Conservation (phyloP, 2,329 filamentous ascomycete species). For the Exophiala viscosa region DNA sequence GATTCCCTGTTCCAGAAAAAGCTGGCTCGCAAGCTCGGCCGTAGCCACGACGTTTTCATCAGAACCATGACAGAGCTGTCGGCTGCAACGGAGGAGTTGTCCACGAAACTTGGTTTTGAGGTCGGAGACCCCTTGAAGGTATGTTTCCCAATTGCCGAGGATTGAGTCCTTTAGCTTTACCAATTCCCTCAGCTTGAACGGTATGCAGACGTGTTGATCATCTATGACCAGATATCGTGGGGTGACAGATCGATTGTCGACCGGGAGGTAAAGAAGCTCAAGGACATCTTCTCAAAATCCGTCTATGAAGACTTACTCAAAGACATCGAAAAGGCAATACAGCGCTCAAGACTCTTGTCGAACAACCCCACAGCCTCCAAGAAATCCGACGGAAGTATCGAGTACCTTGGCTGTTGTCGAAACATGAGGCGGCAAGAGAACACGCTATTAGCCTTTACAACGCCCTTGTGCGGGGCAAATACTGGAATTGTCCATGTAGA, state of each 20-base stretch:
- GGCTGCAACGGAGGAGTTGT: background rate
- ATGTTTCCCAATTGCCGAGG: no score
- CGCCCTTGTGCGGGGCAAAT: slow-evolving; percentile 4
- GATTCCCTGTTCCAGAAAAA: slow-evolving; percentile 12
- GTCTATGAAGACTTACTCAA: slow-evolving; percentile 20
- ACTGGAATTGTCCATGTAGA: slow-evolving; percentile 16
- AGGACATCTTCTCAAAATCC: slow-evolving; percentile 13
- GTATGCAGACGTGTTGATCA: background rate
- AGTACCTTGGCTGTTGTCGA: background rate
- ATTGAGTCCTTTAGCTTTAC: no score
- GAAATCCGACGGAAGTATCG: background rate
- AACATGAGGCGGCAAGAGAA: slow-evolving; percentile 1
- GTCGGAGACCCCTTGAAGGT: no score
- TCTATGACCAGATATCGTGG: background rate
- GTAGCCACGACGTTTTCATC: slow-evolving; percentile 17
- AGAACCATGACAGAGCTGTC: slow-evolving; percentile 22
- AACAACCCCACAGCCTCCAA: slow-evolving; percentile 8
- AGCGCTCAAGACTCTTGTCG: slow-evolving; percentile 21
- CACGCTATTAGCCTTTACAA: slow-evolving; percentile 12
- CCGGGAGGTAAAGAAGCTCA: slow-evolving; percentile 8
- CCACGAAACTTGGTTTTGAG: background rate
- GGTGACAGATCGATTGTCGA: background rate
- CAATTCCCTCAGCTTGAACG: no score
- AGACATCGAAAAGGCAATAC: slow-evolving; percentile 22
- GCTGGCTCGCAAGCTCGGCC: slow-evolving; percentile 13